These are phyloP conservation scores for Stentor coeruleus DNA, from an alignment of 73 alveolate species.

Conservation along the genomic window DNA sequence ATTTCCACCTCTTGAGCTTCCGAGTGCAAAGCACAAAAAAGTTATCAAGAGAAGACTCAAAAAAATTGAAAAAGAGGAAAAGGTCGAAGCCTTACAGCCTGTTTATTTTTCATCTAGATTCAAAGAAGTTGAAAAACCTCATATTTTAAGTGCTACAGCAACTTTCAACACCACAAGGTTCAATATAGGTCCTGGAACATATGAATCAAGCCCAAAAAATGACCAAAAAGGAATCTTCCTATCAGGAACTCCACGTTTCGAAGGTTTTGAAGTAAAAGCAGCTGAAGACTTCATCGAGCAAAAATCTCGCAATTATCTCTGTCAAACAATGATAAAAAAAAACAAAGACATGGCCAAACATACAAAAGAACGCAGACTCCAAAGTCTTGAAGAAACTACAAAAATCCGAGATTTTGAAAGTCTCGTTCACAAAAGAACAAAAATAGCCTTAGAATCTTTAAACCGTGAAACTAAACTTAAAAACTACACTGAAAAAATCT, in stretches of 20 bases:
- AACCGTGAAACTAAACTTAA: neutral
- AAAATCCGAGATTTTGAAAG: neutral
- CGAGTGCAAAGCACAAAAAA: neutral
- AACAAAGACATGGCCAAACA: neutral
- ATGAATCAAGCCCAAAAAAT: neutral
- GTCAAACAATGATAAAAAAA: too few relatives aligned
- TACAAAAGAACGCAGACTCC: neutral
- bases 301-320: neutral
- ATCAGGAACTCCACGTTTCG: neutral
- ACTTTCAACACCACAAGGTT: neutral
- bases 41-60: too few relatives aligned
- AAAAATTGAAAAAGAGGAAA: neutral
- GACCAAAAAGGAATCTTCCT: neutral
- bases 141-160: neutral
- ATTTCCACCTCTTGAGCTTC: conserved; percentile 1
- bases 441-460: too few relatives aligned
- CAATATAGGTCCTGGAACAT: neutral
- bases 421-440: neutral
- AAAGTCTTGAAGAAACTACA: neutral
- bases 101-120: neutral
- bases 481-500: neutral
- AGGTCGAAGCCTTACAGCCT: neutral
- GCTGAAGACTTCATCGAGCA: neutral
- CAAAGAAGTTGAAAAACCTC: too few relatives aligned
- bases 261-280: neutral